phyloP scores from a whole-genome alignment of 73 alveolate genomes.

The Paramecium tetraurelia region DNA sequence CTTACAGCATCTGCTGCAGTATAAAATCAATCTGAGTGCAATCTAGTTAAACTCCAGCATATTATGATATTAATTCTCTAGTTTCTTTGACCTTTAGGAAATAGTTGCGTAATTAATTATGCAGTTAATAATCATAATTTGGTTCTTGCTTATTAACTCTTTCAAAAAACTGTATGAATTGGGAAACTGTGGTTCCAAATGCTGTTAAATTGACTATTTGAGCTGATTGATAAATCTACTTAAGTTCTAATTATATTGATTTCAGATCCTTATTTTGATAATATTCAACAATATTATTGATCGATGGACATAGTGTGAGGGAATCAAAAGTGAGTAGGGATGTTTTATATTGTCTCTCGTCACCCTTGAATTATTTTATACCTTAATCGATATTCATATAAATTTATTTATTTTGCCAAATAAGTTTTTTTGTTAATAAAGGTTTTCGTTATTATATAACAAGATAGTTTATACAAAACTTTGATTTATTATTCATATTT shows the following conservation, averaged over 20 bases:
- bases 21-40: not conserved
- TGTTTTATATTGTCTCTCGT: not conserved
- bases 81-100: not conserved
- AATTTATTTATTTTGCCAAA: not conserved
- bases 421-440: not conserved
- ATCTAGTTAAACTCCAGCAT: not conserved
- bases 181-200: not conserved
- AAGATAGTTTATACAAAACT: no score
- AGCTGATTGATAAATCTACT: not conserved
- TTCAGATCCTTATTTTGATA: not conserved
- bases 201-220: not conserved
- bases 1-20: not conserved
- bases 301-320: not conserved
- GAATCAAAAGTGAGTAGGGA: not conserved
- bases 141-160: not conserved
- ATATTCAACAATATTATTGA: not conserved
- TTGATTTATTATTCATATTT: no score
- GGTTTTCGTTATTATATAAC: not conserved
- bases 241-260: not conserved
- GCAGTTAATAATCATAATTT: constrained; percentile 1
- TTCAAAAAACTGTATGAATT: not conserved
- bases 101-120: not conserved
- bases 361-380: not conserved
- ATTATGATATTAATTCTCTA: not conserved
- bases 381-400: constrained; percentile 19